phyloP scores from a whole-genome alignment of 495 filamentous ascomycete genomes.

The Hypoxylon lienhwacheense region DNA sequence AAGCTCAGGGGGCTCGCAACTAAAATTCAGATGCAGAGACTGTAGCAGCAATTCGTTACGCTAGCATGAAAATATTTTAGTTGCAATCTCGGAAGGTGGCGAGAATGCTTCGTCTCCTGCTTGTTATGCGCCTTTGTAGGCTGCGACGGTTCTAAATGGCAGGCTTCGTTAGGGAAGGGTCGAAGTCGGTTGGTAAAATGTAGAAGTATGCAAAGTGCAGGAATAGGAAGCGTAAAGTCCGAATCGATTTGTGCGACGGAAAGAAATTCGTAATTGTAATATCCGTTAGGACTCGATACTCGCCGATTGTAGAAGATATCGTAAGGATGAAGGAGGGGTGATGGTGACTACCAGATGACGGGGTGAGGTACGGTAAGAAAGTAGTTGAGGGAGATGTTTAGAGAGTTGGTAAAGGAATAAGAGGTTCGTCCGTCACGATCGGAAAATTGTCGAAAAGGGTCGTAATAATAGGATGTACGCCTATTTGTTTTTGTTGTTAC shows the following conservation, averaged over 20 bases:
- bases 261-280: constrained; percentile 24
- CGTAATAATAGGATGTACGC: constrained; percentile 25
- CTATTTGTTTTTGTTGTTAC: constrained; percentile 19
- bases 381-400: background rate
- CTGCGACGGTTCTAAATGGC: constrained; percentile 20
- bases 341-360: too few relatives aligned
- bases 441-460: constrained; percentile 17
- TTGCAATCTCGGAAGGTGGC: constrained; percentile 30
- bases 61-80: constrained; percentile 22
- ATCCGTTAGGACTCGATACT: constrained; percentile 28
- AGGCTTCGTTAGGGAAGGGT: constrained; percentile 22
- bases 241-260: constrained; percentile 6
- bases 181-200: constrained; percentile 16
- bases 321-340: constrained; percentile 13
- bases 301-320: constrained; percentile 18
- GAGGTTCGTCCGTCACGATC: constrained; percentile 23
- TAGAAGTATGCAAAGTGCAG: too few relatives aligned
- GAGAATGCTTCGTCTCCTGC: constrained; percentile 36
- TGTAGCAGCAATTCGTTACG: constrained; percentile 38
- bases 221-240: constrained; percentile 7
- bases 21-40: constrained; percentile 41
- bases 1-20: constrained; percentile 42
- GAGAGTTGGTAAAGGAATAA: constrained; percentile 21
- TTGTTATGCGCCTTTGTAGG: constrained; percentile 24
- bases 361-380: constrained; percentile 7